A percentile compares a stretch with the other conserved stretches of the same genome.
Conservation (phyloP, 176 grass and related monocot species). For the Oryza glaberrima region DNA sequence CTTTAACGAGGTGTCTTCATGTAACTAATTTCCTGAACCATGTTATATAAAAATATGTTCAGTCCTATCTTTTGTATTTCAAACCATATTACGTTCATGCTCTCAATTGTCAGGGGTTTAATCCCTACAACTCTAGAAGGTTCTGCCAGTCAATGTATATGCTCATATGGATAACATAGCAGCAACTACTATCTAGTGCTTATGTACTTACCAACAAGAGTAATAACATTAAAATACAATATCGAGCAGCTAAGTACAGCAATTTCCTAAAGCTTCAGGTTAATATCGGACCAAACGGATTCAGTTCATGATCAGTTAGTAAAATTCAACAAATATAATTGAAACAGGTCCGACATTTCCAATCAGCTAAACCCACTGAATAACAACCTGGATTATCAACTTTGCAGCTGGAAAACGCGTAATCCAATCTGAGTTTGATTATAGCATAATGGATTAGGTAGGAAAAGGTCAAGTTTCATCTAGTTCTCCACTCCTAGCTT, state of each 20-base stretch:
- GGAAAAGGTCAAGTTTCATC: neutral
- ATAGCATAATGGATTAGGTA: neutral
- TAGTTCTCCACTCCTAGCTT: neutral
- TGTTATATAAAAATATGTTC: neutral
- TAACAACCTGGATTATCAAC: slow-evolving; percentile 27
- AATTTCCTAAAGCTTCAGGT: slow-evolving; percentile 27
- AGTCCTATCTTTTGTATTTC: neutral
- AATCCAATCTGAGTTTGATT: slow-evolving; percentile 19
- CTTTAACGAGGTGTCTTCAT: slow-evolving; percentile 15
- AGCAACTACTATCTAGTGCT: slow-evolving; percentile 20
- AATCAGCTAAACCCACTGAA: slow-evolving; percentile 20
- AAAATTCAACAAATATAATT: slow-evolving; percentile 6
- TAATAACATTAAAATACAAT: slow-evolving; percentile 26
- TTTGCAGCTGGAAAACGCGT: slow-evolving; percentile 22
- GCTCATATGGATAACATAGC: neutral
- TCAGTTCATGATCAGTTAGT: slow-evolving; percentile 21
- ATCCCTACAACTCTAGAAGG: slow-evolving; percentile 5
- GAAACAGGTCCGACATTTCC: neutral
- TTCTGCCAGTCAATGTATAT: slow-evolving; percentile 8
- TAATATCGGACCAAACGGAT: slow-evolving; percentile 19
- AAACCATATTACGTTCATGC: neutral
- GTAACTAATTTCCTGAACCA: slow-evolving; percentile 18
- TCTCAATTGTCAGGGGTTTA: slow-evolving; percentile 2
- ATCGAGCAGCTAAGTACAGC: slow-evolving; percentile 4
- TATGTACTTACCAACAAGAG: slow-evolving; percentile 19